A percentile compares a stretch with the other conserved stretches of the same genome.
Evolutionary conservation across 306 rosid genomes (phyloP).

Genomic region (Clitoria ternatea): DNA sequence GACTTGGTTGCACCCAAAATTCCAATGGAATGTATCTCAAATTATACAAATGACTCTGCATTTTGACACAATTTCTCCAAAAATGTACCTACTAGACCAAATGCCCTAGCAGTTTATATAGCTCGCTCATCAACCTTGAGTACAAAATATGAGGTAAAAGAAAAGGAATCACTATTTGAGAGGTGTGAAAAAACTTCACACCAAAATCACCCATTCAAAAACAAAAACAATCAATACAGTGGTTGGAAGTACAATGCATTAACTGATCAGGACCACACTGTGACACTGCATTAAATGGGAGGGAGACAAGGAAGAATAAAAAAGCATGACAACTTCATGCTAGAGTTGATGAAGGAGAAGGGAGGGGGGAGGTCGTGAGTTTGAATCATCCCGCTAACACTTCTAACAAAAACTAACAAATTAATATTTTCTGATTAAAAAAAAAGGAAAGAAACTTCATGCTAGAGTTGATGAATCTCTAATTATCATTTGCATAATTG

Average conservation of each 20-base stretch:
- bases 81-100: background rate
- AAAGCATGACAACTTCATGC: background rate
- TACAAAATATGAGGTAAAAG: slow-evolving; percentile 2
- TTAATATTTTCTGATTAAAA: too few species aligned
- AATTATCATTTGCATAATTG: background rate
- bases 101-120: background rate
- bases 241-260: background rate
- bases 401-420: too few species aligned
- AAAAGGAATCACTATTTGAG: background rate
- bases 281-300: slow-evolving; percentile 4
- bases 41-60: background rate
- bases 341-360: background rate
- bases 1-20: slow-evolving; percentile 26
- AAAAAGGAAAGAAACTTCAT: too few species aligned
- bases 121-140: background rate
- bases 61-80: background rate
- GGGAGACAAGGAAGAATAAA: background rate
- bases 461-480: slow-evolving; percentile 15
- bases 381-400: too few species aligned
- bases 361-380: too few species aligned
- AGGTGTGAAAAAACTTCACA: background rate
- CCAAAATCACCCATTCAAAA: slow-evolving; percentile 5
- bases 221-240: background rate
- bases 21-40: background rate
- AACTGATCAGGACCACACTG: slow-evolving; percentile 9